Percentiles rank a stretch among this genome's conserved stretches.
phyloP scores from a whole-genome alignment of 805 yeast genomes.

The Kluyveromyces nonfermentans region DNA sequence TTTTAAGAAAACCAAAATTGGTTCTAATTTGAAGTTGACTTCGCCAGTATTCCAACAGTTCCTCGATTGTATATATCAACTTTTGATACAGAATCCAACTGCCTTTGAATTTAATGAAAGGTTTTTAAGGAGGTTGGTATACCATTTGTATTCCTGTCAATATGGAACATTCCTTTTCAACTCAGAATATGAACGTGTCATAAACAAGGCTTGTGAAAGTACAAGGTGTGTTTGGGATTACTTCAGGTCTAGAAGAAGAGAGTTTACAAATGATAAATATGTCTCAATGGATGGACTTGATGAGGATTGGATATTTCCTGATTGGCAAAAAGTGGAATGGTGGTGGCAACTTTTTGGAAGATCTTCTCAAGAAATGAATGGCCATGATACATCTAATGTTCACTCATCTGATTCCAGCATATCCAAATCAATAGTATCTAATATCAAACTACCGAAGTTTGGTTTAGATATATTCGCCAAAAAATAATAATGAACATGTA shows the following conservation, averaged over 20 bases:
- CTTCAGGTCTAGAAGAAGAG: constrained; percentile 62
- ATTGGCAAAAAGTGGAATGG: constrained; percentile 48
- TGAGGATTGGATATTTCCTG: constrained; percentile 42
- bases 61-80: constrained; percentile 79
- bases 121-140: constrained; percentile 71
- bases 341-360: constrained; percentile 85
- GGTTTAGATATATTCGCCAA: constrained; percentile 20
- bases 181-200: constrained; percentile 53
- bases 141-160: constrained; percentile 88
- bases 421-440: constrained; percentile 6
- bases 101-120: constrained; percentile 84
- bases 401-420: constrained; percentile 1
- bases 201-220: constrained; percentile 32
- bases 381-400: neutral
- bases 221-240: constrained; percentile 92
- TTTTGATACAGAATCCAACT: constrained; percentile 58
- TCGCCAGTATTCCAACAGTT: constrained; percentile 95
- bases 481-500: constrained; percentile 5
- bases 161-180: constrained; percentile 85
- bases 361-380: constrained; percentile 56
- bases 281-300: constrained; percentile 17
- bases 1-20: constrained; percentile 36
- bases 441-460: constrained; percentile 14
- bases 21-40: constrained; percentile 39
- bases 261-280: constrained; percentile 53